Conservation (phyloP, 164 flowering plant species). For the Liriodendron chinense region DNA sequence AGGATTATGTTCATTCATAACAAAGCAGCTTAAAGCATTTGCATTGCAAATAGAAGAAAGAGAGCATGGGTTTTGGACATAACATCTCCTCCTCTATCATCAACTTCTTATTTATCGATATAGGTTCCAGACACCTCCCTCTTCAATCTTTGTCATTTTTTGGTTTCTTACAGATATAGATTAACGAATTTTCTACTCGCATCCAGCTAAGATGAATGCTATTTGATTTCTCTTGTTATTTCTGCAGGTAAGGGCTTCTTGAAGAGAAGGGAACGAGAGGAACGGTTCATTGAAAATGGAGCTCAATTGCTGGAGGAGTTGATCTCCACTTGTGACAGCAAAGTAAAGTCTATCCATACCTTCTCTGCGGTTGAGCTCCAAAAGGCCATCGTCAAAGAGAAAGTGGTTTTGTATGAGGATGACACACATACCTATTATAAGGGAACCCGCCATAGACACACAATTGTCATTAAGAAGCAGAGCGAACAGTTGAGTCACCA, state of each 20-base stretch:
- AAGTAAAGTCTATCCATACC: slow-evolving; percentile 1
- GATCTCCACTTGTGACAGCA: slow-evolving; percentile 3
- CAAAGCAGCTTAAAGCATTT: no score
- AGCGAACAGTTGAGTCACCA: background rate
- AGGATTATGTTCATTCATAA: no score
- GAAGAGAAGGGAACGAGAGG: background rate
- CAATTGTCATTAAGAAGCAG: background rate
- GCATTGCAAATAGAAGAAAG: no score
- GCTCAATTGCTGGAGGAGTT: slow-evolving; percentile 5
- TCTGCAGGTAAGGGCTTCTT: background rate
- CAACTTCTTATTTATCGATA: no score
- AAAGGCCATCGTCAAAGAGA: background rate
- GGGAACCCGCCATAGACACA: background rate
- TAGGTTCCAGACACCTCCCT: no score
- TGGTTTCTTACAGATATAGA: no score
- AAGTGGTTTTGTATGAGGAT: background rate
- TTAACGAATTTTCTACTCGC: no score
- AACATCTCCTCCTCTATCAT: no score
- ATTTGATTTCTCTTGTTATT: no score
- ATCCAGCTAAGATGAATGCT: no score
- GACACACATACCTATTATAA: background rate
- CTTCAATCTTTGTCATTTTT: no score
- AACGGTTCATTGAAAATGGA: slow-evolving; percentile 8
- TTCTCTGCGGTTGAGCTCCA: slow-evolving; percentile 12
- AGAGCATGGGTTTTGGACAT: no score